A percentile compares a stretch with the other conserved stretches of the same genome.
Conservation (phyloP, 1,284 basidiomycete genomes). For the Malassezia pachydermatis region DNA sequence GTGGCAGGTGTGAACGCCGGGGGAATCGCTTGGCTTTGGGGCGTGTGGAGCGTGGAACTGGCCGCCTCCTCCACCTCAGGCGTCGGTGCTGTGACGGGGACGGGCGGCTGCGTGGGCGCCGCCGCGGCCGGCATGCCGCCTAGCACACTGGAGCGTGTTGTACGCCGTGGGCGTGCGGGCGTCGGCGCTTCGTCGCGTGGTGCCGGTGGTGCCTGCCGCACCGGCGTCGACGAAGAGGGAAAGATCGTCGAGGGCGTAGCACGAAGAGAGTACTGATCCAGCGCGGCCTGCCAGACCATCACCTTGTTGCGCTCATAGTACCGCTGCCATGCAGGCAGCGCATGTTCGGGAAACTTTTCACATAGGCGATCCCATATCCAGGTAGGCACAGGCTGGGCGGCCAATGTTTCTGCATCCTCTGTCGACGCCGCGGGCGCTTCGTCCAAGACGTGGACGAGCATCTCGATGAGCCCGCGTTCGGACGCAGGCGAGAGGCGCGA, state of each 20-base stretch:
- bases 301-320: not conserved
- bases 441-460: conserved; percentile 1
- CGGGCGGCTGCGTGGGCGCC: not conserved
- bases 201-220: not conserved
- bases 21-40: conserved; percentile 2
- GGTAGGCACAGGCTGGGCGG: not conserved
- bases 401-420: not conserved
- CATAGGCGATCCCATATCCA: too few relatives aligned
- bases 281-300: conserved; percentile 5
- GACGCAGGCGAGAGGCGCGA: not conserved
- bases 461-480: not conserved
- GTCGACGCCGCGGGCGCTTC: not conserved
- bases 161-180: not conserved
- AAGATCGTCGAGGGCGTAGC: not conserved
- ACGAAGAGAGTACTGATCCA: conserved; percentile 4
- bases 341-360: too few relatives aligned
- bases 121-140: not conserved
- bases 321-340: conserved; percentile 5
- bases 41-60: conserved; percentile 3
- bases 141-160: not conserved
- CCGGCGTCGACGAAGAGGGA: not conserved
- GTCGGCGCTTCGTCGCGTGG: too few relatives aligned
- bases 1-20: conserved; percentile 6
- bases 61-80: not conserved
- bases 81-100: not conserved